Evolutionary conservation across 108 stramenopile species (phyloP).

Genomic region (Epipyxis sp.): DNA sequence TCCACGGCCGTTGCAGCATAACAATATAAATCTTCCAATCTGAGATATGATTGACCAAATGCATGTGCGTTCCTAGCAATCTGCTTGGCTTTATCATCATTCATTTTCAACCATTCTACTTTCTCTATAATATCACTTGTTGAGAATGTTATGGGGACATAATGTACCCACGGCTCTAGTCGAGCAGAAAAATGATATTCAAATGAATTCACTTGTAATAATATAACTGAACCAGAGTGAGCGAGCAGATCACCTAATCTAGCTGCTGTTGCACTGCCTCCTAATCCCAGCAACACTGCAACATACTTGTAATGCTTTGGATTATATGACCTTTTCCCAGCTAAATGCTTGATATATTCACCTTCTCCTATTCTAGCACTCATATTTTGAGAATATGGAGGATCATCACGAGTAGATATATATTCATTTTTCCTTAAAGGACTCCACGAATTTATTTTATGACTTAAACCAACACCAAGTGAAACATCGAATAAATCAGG

Average conservation of each 20-base stretch:
- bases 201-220: constrained; percentile 4
- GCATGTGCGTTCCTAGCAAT: constrained; percentile 3
- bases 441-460: neutral
- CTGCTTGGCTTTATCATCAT: neutral
- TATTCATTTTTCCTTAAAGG: neutral
- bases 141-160: neutral
- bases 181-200: constrained; percentile 15
- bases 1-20: neutral
- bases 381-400: neutral
- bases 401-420: neutral
- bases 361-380: neutral
- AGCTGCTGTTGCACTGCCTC: neutral
- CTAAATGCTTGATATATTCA: neutral
- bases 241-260: neutral
- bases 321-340: neutral
- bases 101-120: neutral
- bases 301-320: constrained; percentile 18
- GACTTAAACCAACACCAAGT: neutral
- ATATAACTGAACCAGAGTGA: constrained; percentile 14
- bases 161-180: constrained; percentile 12
- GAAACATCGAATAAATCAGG: constrained; percentile 14
- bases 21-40: constrained; percentile 14
- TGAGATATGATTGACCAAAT: constrained; percentile 10
- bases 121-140: neutral
- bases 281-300: neutral